Evolutionary conservation across 2,329 filamentous ascomycete species (phyloP), one percentile per base, ranked within the genome.

Genomic region (Aspergillus ochraceoroseus): DNA sequence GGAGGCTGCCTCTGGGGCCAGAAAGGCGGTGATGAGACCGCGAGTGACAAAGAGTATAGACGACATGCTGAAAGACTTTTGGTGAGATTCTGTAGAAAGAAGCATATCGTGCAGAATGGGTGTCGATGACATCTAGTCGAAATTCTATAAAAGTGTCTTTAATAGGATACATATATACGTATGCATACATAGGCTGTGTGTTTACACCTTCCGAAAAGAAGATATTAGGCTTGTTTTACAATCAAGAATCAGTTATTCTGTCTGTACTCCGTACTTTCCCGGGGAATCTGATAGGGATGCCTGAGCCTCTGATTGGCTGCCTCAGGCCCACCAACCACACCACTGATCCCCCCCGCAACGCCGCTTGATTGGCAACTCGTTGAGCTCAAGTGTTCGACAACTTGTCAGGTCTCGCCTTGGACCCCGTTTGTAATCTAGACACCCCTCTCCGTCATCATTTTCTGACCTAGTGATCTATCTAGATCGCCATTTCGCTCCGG

Each of bases 61-160:
- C 11, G 55, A 52, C 23, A 18, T 63, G 8, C 46, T 65, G 14
- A 46, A 50, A n/a, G 55, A 60, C n/a, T 63, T 65, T 41, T 33
- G 54, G 6, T 56, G 33, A 13, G 29, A 28, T 6, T 4, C 14
- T 22, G n/a, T 23, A 11, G 18, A 20, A 5, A n/a, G 13, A 20
- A 7, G 26, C 5, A 20, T 9, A 17, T 31, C 13, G 33, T 12
- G 23, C n/a, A 17, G 9, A 32, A 28, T 6, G 7, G 7, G 23
- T 13, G n/a, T 32, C 40, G 35, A 43, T 43, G 35, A 32, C 31
- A 39, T 27, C 18, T 31, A 9, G 5, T 5, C 5, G 5, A 22
- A 9, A 22, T 22, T 9, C 5, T 22, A 22, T 22, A 22, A 9
- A 22, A n/a, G n/a, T n/a, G n/a, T n/a, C n/a, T n/a, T n/a, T n/a